phyloP scores from a whole-genome alignment of 345 rosid genomes.

The Hypericum androsaemum region DNA sequence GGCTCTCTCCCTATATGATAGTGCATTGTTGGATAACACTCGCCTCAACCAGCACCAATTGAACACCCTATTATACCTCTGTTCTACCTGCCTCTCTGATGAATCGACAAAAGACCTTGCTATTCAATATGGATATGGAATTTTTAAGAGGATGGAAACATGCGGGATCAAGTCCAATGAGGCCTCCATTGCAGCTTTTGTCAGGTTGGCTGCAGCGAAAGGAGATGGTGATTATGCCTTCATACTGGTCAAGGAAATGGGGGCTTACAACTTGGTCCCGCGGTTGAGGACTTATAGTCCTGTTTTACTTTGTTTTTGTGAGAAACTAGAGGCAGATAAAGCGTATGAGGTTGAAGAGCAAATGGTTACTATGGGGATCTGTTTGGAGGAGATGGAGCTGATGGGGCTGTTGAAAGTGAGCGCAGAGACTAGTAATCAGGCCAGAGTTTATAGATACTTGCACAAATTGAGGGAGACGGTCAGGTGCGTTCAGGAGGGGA shows the following conservation, averaged over 20 bases:
- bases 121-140: slow-evolving; percentile 36
- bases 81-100: slow-evolving; percentile 38
- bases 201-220: slow-evolving; percentile 57
- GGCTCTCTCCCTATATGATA: slow-evolving; percentile 59
- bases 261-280: slow-evolving; percentile 37
- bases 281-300: slow-evolving; percentile 74
- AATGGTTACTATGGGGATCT: slow-evolving; percentile 42
- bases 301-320: slow-evolving; percentile 59
- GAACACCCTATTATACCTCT: slow-evolving; percentile 62
- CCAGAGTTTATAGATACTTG: slow-evolving; percentile 59
- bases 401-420: slow-evolving; percentile 63
- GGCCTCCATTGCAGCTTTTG: slow-evolving; percentile 58
- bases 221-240: slow-evolving; percentile 72
- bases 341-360: slow-evolving; percentile 75
- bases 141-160: slow-evolving; percentile 49
- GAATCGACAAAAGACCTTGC: slow-evolving; percentile 25
- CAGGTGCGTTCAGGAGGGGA: slow-evolving; percentile 49
- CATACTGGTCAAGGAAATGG: slow-evolving; percentile 45
- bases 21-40: slow-evolving; percentile 26
- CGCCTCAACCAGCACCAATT: slow-evolving; percentile 50
- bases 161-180: slow-evolving; percentile 47
- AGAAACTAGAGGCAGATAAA: slow-evolving; percentile 51
- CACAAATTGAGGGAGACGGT: slow-evolving; percentile 59
- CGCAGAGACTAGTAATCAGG: slow-evolving; percentile 36
- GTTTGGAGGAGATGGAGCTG: slow-evolving; percentile 57